Base-by-base conservation (phyloP, 2,329 filamentous ascomycete genomes). In the Lasiodiplodia sp. region DNA sequence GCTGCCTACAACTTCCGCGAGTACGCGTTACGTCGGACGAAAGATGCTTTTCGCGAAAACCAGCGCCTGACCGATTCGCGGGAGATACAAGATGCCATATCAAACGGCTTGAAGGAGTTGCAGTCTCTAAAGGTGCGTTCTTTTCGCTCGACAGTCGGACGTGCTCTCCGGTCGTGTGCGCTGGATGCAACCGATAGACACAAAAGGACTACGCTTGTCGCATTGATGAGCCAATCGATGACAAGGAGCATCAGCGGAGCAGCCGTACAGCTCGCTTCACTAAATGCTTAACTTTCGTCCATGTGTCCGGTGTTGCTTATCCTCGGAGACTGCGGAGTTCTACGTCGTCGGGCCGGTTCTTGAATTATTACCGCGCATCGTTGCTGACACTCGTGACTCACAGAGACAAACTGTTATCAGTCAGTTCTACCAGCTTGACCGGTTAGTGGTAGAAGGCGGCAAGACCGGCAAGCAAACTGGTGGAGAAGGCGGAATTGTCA, bases 1-100 rank as follows among this genome's bases (percentile, higher is more conserved):
- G 88, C 93, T 71, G 89, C 92, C 74, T 99, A 98, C 86, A 99
- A 98, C 83, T 99, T 97, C 87, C 90, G 96, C 83, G 95, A 97
- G 80, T 99, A 99, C 82, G 94, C 96, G 66, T 92, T 90, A 82
- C 91, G 96, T 78, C 89, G 95, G 80, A 97, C 96, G 79, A 88
- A 88, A 79, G 96, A 98, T 84, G 91, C 93, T 4, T 99, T 98
- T 81, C 88, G 91, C 75, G 93, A 97, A 79, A 87, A 96, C 80
- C 87, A 88, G 80, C 79, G 81, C 68, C 91, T 93, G 75, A 83
- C 88, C 56, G 96, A 97, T 77, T 86, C 88, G 72, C 86, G 93
- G 71, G 86, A 87, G 82, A 86, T 97, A 79, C 94, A 98, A 81
- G 94, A 97, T 81, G 83, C 97, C 75, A 87, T 98, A 74, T 93